Evolutionary conservation across 192 early-diverging fungal genomes (phyloP), one percentile per base, ranked within the genome.

Genomic region (Chytriomyces hyalinus): DNA sequence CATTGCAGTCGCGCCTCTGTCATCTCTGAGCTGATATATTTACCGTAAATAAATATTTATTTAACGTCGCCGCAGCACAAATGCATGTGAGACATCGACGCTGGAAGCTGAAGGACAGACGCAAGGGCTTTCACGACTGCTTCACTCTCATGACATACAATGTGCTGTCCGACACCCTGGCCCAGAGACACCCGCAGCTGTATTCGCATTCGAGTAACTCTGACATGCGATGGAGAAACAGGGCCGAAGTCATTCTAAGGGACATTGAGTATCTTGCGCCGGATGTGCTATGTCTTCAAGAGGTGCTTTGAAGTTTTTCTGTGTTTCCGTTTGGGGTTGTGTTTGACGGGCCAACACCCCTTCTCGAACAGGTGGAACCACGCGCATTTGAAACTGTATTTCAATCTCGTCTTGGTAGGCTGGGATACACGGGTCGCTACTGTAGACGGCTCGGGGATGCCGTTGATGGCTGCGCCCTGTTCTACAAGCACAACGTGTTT

Each of bases 251-350:
- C 59, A 71, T 71, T 59, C 20, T 53, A 1, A 28, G n/a, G 11
- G 72, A 73, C 11, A 62, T 73, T 22, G 36, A 36, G n/a, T 15
- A 65, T 26, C 22, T 43, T 28, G 7, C 13, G 20, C 59, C 76
- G 8, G 60, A 45, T 11, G 60, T 70, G 1, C 67, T 78, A 20
- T 78, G 76, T 60, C 20, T 78, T 66, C 76, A 78, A 49, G 76
- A 78, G 59, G 76, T 74, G 43, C 36, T 36, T 0, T 36, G 36
- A 36, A 36, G 0, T 36, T 36, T 36, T 36, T 36, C 36, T 36
- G 36, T 36, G 36, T 36, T 36, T 36, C 36, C 1, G 36, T 36
- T 36, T 4, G 36, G 36, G 15, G 28, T 47, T 20, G 24, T 13
- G 43, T 45, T 22, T 11, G 24, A 43, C 11, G 4, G 0, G 10